These are phyloP conservation scores for Fraxinus ornus DNA, from an alignment of 305 asterid genomes.

Conservation along the genomic window DNA sequence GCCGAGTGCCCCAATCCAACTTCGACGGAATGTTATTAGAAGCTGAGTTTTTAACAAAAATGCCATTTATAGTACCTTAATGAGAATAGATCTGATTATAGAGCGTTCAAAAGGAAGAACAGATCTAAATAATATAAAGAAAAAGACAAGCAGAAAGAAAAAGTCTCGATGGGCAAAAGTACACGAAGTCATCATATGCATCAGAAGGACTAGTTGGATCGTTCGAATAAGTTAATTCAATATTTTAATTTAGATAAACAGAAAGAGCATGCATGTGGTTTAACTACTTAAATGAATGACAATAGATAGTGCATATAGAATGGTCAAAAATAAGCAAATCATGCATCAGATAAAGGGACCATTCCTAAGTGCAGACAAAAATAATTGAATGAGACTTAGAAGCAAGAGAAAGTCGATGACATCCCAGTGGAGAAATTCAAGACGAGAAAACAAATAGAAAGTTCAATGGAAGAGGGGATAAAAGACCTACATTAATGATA, in stretches of 20 bases:
- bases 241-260: not conserved
- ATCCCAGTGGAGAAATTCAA: not conserved
- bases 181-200: not conserved
- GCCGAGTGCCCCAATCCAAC: slow-evolving; percentile 78
- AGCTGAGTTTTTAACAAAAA: slow-evolving; percentile 35
- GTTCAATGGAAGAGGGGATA: not conserved
- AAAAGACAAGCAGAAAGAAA: not conserved
- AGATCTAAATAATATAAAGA: not conserved
- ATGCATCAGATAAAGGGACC: not conserved
- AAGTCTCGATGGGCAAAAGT: not conserved
- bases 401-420: not conserved
- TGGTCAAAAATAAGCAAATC: not conserved
- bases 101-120: not conserved
- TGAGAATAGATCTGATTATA: not conserved
- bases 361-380: not conserved
- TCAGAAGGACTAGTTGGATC: not conserved
- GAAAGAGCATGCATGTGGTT: not conserved
- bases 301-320: not conserved
- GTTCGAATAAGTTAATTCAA: not conserved
- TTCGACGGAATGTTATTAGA: slow-evolving; percentile 44
- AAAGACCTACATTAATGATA: not conserved
- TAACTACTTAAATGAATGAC: not conserved
- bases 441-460: not conserved
- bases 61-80: not conserved
- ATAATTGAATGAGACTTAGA: not conserved